A percentile compares a stretch with the other conserved stretches of the same genome.
These are phyloP conservation scores for Colletotrichum cereale DNA, from an alignment of 2,329 filamentous ascomycete genomes.

Conservation along the genomic window DNA sequence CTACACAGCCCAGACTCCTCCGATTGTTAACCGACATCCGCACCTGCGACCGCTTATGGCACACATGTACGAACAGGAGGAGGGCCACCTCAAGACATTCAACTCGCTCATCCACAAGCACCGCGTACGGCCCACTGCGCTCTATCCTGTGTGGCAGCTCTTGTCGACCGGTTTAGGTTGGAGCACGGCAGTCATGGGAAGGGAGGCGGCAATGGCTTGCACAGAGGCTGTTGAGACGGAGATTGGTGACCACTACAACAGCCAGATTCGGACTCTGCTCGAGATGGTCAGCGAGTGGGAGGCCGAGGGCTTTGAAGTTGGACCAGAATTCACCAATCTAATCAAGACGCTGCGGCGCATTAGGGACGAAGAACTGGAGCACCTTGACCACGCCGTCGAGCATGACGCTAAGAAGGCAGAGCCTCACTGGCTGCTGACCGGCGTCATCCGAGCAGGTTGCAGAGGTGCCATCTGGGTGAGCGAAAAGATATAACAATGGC, in stretches of 20 bases:
- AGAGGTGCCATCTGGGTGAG: conserved; percentile 93
- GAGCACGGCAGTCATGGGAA: conserved; percentile 88
- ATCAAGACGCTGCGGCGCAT: conserved; percentile 83
- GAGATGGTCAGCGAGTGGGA: conserved; percentile 85
- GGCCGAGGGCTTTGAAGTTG: conserved; percentile 81
- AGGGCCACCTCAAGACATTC: conserved; percentile 86
- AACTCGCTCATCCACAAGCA: conserved; percentile 86
- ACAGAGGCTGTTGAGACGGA: conserved; percentile 99
- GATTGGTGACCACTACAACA: conserved; percentile 96
- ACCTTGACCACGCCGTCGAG: conserved; percentile 93
- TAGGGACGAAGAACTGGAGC: conserved; percentile 95
- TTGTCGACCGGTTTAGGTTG: conserved; percentile 87
- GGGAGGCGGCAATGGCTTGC: conserved; percentile 97
- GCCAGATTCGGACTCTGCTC: conserved; percentile 84
- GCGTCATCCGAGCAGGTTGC: conserved; percentile 90
- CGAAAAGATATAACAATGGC: conserved; percentile 70
- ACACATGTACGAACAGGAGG: conserved; percentile 99
- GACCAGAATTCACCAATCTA: conserved; percentile 80
- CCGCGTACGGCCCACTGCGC: conserved; percentile 89
- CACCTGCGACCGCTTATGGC: conserved; percentile 91
- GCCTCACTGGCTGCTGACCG: conserved; percentile 90
- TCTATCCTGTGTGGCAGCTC: conserved; percentile 90
- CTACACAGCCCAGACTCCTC: conserved; percentile 88
- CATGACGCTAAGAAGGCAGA: conserved; percentile 91
- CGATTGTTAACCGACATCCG: conserved; percentile 83